Evolutionary conservation across 2,329 filamentous ascomycete genomes (phyloP).

Genomic region (Fusarium torulosum): DNA sequence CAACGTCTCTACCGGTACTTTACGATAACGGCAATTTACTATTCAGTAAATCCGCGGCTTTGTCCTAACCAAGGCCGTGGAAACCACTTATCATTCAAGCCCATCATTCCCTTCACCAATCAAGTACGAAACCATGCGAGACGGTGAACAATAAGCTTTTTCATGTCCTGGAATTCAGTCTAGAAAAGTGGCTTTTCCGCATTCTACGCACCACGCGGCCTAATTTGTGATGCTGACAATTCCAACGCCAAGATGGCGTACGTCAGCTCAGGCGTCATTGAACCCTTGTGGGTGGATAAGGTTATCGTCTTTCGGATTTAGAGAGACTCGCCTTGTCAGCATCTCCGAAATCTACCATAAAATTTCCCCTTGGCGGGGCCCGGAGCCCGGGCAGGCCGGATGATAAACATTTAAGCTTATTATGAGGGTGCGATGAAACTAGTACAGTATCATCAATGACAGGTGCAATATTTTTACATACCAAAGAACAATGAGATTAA

Average conservation of each 20-base stretch:
- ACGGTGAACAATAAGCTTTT: not conserved
- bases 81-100: not conserved
- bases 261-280: conserved; percentile 34
- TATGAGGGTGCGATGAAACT: not conserved
- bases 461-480: not conserved
- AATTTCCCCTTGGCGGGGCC: conserved; percentile 4
- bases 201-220: conserved; percentile 9
- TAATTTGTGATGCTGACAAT: conserved; percentile 22
- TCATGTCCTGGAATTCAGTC: not conserved
- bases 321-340: conserved; percentile 7
- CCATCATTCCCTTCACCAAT: not conserved
- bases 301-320: conserved; percentile 28
- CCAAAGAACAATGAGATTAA: no score
- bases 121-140: not conserved
- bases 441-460: not conserved
- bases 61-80: no score
- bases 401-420: conserved; percentile 30
- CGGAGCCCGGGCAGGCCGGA: conserved; percentile 9
- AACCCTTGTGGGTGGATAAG: conserved; percentile 13
- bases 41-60: not conserved
- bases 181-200: not conserved
- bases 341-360: conserved; percentile 7
- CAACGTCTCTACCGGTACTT: not conserved
- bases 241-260: conserved; percentile 22
- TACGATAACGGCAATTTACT: not conserved